Conservation (phyloP, 257 asterid genomes). For the Solanum appendiculatum region DNA sequence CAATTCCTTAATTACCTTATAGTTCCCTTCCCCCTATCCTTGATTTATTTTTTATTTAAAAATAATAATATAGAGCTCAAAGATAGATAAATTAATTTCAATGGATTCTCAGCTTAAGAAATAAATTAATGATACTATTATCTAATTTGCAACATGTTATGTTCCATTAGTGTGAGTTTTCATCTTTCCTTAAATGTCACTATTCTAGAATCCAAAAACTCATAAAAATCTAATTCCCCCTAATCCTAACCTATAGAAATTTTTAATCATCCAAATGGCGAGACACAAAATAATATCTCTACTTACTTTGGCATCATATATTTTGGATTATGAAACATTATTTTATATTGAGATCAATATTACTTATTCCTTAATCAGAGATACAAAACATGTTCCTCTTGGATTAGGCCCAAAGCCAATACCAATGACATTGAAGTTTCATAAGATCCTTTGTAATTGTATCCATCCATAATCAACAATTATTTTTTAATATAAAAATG, state of each 20-base stretch:
- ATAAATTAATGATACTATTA: background rate
- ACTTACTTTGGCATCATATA: background rate
- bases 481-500: background rate
- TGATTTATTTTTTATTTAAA: no score
- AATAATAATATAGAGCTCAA: no score
- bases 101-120: background rate
- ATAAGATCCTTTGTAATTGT: no score
- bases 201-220: background rate
- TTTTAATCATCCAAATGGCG: background rate
- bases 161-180: no score
- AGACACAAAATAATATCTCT: background rate
- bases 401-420: background rate
- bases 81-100: background rate
- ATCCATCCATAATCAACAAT: background rate
- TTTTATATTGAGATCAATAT: background rate
- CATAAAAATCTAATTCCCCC: background rate
- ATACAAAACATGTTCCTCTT: background rate
- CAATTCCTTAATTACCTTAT: background rate
- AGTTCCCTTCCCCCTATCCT: background rate
- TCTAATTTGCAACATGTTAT: background rate
- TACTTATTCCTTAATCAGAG: background rate
- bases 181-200: background rate
- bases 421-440: background rate
- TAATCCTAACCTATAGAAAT: background rate
- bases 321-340: background rate